phyloP scores from a whole-genome alignment of 306 rosid genomes.

The Castanopsis chinensis region DNA sequence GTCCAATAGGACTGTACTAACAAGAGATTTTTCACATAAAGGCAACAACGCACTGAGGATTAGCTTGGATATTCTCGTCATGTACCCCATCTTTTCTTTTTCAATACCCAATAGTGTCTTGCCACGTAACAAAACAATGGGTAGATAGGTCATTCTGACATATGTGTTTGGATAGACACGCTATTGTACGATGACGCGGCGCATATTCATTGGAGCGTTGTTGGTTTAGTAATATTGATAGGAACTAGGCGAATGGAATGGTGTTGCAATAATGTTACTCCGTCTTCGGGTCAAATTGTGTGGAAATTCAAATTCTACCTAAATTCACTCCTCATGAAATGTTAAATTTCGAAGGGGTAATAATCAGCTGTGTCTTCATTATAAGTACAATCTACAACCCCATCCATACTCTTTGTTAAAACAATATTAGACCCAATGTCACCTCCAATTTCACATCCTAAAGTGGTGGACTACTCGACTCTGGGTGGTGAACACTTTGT shows the following conservation, averaged over 20 bases:
- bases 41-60: slow-evolving; percentile 46
- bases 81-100: slow-evolving; percentile 5
- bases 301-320: slow-evolving; percentile 43
- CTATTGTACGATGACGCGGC: background rate
- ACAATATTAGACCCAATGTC: too few relatives aligned
- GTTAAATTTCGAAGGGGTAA: slow-evolving; percentile 9
- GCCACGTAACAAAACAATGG: slow-evolving; percentile 33
- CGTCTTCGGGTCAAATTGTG: slow-evolving; percentile 46
- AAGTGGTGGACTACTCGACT: too few relatives aligned
- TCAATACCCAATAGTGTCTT: slow-evolving; percentile 24
- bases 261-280: slow-evolving; percentile 20
- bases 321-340: slow-evolving; percentile 58
- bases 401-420: too few relatives aligned
- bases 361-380: slow-evolving; percentile 15
- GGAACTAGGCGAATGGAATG: slow-evolving; percentile 8
- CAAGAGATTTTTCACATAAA: background rate
- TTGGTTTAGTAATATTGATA: background rate
- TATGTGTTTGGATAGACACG: background rate
- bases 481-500: too few relatives aligned
- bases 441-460: too few relatives aligned
- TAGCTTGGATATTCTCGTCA: slow-evolving; percentile 26
- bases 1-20: slow-evolving; percentile 18
- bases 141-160: slow-evolving; percentile 17
- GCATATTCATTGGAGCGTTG: rapidly evolving
- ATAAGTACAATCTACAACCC: background rate